Evolutionary conservation across 116 monocot species (phyloP), one percentile per base, ranked within the genome.

Genomic region (Thalassia testudinum): DNA sequence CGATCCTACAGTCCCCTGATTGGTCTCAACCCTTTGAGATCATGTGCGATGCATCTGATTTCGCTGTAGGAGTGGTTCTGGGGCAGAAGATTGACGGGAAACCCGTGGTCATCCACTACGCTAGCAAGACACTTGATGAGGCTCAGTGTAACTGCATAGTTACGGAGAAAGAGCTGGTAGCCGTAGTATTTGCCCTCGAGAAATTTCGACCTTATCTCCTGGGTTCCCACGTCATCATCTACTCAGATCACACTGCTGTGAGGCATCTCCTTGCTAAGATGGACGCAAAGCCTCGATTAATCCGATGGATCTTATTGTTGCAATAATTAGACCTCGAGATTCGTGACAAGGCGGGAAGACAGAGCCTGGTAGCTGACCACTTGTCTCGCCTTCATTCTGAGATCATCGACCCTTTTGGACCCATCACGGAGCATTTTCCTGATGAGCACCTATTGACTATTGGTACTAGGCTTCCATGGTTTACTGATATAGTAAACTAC

Each of bases 271-370:
- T 57, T 0, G 0, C 34, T 1, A 48, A 57, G 48, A 66, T 57
- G 23, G 55, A 57, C 14, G 57, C 43, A 0, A 64, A 54, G 25
- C 21, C 64, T 8, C n/a, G 44, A 21, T 21, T 64, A 10, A 42
- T 62, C 3, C 12, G 62, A 24, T 62, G 62, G 62, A 51, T 62
- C 0, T 23, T 62, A 5, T 27, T 64, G 1, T 17, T 64, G 4
- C 54, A 55, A 24, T 43, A 64, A 47, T 64, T 55, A 29, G 54
- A 55, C 22, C 27, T 62, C 12, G 62, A 62, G 1, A 62, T 52
- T 8, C 0, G 19, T 0, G 52, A 52, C 19, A 62, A 62, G 14
- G 1, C 40, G 20, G 62, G 38, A 13, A 11, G 0, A 26, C 10
- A 52, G 24, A 62, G 42, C 40, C 7, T 52, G 5, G 38, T 62